Percentiles rank a stretch among this genome's conserved stretches.
Evolutionary conservation across 805 yeast species (phyloP).

Genomic region (Saturnispora sanitii): DNA sequence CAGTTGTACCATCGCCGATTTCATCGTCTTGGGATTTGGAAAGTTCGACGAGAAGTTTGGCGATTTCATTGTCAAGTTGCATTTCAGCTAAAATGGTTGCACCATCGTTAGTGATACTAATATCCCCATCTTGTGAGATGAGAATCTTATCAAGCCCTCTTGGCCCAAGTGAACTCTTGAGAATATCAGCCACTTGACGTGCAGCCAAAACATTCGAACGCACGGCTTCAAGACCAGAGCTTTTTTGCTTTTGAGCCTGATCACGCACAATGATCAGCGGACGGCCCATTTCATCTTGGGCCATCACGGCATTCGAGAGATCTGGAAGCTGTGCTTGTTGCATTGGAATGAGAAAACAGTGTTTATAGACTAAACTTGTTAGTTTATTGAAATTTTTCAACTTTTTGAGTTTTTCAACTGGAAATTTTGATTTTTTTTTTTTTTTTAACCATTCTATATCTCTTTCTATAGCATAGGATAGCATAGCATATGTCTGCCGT

Average conservation of each 20-base stretch:
- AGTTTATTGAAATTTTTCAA: not conserved
- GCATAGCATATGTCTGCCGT: constrained; percentile 68
- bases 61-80: constrained; percentile 94
- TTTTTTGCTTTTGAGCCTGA: constrained; percentile 39
- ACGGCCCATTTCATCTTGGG: constrained; percentile 98
- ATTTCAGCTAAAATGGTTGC: constrained; percentile 93
- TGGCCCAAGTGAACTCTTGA: constrained; percentile 92
- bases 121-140: constrained; percentile 93
- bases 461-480: not conserved
- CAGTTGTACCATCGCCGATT: constrained; percentile 98
- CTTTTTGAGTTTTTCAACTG: not conserved
- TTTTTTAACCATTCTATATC: not conserved
- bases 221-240: constrained; percentile 73
- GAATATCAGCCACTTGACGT: constrained; percentile 83
- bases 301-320: constrained; percentile 95
- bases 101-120: constrained; percentile 96
- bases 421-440: not conserved
- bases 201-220: constrained; percentile 91
- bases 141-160: constrained; percentile 96
- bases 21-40: constrained; percentile 96
- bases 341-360: constrained; percentile 8
- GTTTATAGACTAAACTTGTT: too few species aligned
- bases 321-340: constrained; percentile 57
- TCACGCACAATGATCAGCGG: constrained; percentile 97
- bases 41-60: constrained; percentile 87